A percentile compares a stretch with the other conserved stretches of the same genome.
Evolutionary conservation across 768 basidiomycete genomes (phyloP).

Genomic region (Terana coerulea): DNA sequence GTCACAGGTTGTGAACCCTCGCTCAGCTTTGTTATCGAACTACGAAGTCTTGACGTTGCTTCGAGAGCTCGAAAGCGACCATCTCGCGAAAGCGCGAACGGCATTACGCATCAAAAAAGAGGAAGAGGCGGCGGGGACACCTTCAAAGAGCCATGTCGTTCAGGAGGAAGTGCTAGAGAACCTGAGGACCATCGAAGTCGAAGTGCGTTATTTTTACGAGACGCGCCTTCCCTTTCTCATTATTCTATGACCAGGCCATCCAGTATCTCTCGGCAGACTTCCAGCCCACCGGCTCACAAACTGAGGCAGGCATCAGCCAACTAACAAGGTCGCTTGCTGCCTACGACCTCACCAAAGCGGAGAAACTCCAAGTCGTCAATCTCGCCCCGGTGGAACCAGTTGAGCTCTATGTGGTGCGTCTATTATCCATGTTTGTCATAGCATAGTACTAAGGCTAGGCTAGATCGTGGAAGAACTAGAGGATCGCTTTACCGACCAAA

Average conservation of each 20-base stretch:
- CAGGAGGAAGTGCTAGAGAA: conserved; percentile 71
- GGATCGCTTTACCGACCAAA: conserved; percentile 68
- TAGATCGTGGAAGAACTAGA: conserved; percentile 93
- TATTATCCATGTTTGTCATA: too few species aligned
- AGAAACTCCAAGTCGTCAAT: conserved; percentile 92
- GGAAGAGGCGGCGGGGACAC: conserved; percentile 42
- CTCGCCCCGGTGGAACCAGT: conserved; percentile 78
- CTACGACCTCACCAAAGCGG: conserved; percentile 80
- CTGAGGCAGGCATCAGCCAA: conserved; percentile 54
- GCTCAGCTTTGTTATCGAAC: conserved; percentile 84
- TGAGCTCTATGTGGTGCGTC: conserved; percentile 86
- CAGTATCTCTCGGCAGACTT: conserved; percentile 76
- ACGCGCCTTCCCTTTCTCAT: too few species aligned
- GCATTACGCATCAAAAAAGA: conserved; percentile 77
- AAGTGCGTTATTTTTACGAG: conserved; percentile 48
- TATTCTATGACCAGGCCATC: conserved; percentile 64
- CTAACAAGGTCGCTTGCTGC: conserved; percentile 66
- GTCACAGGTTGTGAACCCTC: conserved; percentile 61
- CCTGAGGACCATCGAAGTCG: conserved; percentile 79
- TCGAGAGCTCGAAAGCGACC: conserved; percentile 70
- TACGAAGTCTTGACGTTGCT: conserved; percentile 80
- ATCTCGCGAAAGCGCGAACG: conserved; percentile 64
- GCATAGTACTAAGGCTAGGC: background rate
- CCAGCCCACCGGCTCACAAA: conserved; percentile 66
- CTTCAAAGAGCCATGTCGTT: conserved; percentile 26